Conservation (phyloP, 192 early-diverging fungal species). For the Coemansia sp. region DNA sequence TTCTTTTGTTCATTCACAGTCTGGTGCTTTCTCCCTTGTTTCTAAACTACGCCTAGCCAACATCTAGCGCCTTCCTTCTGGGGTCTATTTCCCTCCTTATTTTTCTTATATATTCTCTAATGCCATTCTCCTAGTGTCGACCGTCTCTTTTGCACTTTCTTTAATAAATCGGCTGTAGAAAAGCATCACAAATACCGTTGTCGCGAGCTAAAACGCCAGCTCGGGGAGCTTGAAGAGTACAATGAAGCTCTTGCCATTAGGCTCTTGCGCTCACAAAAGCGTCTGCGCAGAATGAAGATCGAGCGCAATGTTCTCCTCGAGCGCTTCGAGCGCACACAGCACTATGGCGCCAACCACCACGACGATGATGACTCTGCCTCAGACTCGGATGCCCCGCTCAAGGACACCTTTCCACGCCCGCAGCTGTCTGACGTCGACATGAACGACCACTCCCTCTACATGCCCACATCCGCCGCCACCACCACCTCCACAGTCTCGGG, state of each 20-base stretch:
- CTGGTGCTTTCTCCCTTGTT: neutral
- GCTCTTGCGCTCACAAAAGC: slow-evolving; percentile 45
- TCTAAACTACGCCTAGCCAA: neutral
- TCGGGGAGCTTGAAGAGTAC: slow-evolving; percentile 55
- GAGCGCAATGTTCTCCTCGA: slow-evolving; percentile 51
- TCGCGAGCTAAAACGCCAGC: slow-evolving; percentile 51
- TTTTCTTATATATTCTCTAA: neutral
- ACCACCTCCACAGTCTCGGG: slow-evolving; percentile 8
- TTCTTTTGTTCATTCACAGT: neutral
- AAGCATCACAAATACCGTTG: slow-evolving; percentile 56
- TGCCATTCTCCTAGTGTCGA: no score
- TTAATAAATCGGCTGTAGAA: slow-evolving; percentile 27
- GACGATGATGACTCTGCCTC: slow-evolving; percentile 38
- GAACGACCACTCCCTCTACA: neutral
- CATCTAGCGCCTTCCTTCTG: no score
- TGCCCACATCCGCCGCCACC: slow-evolving; percentile 4
- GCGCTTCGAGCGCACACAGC: slow-evolving; percentile 42
- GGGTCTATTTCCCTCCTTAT: neutral
- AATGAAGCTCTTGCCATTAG: slow-evolving; percentile 50
- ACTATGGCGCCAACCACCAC: slow-evolving; percentile 18
- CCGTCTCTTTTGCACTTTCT: no score
- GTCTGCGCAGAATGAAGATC: slow-evolving; percentile 50
- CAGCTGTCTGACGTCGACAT: slow-evolving; percentile 32
- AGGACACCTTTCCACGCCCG: slow-evolving; percentile 38
- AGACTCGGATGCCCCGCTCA: slow-evolving; percentile 47